Evolutionary conservation across 352 stramenopile species (phyloP), one percentile per base, ranked within the genome.

Genomic region (Phytophthora pini): DNA sequence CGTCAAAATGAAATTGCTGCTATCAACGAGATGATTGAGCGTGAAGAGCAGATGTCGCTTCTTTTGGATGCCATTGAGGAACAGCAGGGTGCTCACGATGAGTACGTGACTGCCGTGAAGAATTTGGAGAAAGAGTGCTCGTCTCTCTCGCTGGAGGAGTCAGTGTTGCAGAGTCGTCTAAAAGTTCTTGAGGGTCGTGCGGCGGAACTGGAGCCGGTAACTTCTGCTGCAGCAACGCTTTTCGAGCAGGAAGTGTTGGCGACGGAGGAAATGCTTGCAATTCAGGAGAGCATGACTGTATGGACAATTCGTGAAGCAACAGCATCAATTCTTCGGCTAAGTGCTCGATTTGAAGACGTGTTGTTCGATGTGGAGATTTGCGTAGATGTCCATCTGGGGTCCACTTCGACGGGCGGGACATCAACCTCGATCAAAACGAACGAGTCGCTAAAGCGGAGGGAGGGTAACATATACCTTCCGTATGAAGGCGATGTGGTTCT

Each of bases 61-160:
- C 69, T 93, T 11, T 39, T 94, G 44, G 86, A 94, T 63, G 86
- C 79, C 9, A 90, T 92, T 47, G 86, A 94, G 51, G 86, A 94
- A 52, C 86, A 94, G 61, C 84, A 91, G 52, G 63, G 49, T 5
- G 81, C 80, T 5, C 79, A 85, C 5, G 76, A 84, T 7, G 86
- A 94, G 31, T 93, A 88, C 41, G 72, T 73, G 7, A 65, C 69
- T 40, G 75, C 79, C 0, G 84, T 94, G 8, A 70, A 87, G 38
- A 44, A 64, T 41, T 61, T 94, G 15, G 82, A 92, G 38, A 82
- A 65, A 10, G 54, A 89, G 34, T 90, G 82, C 40, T 80, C 84
- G 11, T 79, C 77, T 10, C 63, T 94, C 3, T 79, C 79, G 13
- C 68, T 94, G 8, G 76, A 94, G 56, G 84, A 82, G 4, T 90